Base-by-base conservation (phyloP, 805 yeast genomes). In the Saturnispora sanitii region DNA sequence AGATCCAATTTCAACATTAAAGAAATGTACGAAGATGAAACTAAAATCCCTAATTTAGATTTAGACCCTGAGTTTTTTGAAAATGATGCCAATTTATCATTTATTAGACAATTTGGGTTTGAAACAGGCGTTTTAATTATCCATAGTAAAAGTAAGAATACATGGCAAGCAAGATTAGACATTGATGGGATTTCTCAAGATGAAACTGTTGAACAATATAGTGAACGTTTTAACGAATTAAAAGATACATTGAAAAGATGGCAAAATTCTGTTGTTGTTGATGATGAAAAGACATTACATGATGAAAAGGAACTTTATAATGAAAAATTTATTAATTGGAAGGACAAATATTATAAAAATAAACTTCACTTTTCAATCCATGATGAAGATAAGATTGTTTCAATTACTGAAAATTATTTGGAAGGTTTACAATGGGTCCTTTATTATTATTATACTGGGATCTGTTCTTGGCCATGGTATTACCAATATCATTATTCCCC, bases 361-460 rank as follows among this genome's bases (percentile, higher is more conserved):
- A 92, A 92, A 56, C 67, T 92, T 45, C 76, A 74, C 2, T 85
- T 85, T 47, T 68, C 79, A 4, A 67, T 78, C 41, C 60, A 75
- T 26, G 81, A 81, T 48, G 72, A 70, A 19, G 81, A 74, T 1
- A 60, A 73, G 43, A 61, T 88, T 48, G 60, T 58, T n/a, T 78
- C 75, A 8, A 57, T 86, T 48, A 72, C 94, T 6, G 76, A 77
- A 49, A 87, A 84, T 55, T 92, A 88, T 56, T 68, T 92, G 32
- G 95, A 88, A 61, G 98, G 98, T 49, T 68, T 90, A 47, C 98
- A 90, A 63, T 90, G 98, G 98, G 97, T 92, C 12, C 66, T 92
- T 59, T 78, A 72, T 54, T 90, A 90, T 64, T 90, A 90, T 62
- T 90, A 87, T 56, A 72, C 73, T 50, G 97, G 96, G 21, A 79